Evolutionary conservation across 805 yeast genomes (phyloP).

Genomic region (Candida silvatica): DNA sequence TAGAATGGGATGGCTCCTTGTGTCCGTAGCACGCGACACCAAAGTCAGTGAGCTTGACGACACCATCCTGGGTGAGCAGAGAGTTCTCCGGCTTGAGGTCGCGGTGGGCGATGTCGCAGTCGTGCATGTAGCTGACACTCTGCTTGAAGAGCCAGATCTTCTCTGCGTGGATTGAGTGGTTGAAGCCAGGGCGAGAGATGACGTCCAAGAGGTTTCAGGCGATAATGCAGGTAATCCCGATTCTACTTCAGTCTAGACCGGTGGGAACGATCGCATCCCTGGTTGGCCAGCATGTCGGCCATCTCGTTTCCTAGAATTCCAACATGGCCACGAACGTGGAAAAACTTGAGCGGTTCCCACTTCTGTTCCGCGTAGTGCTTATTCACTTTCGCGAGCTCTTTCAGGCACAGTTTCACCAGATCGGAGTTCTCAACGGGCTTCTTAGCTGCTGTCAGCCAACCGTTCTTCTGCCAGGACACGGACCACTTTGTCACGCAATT

Average conservation of each 20-base stretch:
- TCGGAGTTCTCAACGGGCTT: conserved; percentile 41
- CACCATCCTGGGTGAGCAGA: conserved; percentile 48
- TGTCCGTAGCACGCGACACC: too few species aligned
- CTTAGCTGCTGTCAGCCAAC: conserved; percentile 41
- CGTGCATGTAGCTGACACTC: conserved; percentile 55
- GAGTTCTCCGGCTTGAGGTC: conserved; percentile 74
- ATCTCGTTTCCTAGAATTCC: conserved; percentile 64
- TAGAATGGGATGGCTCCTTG: conserved; percentile 1
- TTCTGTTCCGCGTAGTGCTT: conserved; percentile 25
- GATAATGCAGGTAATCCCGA: too few species aligned
- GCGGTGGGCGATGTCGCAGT: conserved; percentile 58
- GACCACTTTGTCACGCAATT: conserved; percentile 52
- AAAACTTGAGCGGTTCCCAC: conserved; percentile 33
- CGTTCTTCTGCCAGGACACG: conserved; percentile 44
- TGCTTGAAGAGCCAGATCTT: too few species aligned
- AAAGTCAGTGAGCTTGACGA: conserved; percentile 65
- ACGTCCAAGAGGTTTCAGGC: too few species aligned
- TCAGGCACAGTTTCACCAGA: conserved; percentile 29
- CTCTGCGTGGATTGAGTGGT: too few species aligned
- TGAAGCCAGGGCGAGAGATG: too few species aligned
- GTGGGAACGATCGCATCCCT: conserved; percentile 53
- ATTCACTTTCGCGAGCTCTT: conserved; percentile 22
- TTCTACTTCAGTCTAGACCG: too few species aligned
- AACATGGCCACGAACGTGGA: conserved; percentile 67
- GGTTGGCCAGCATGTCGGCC: conserved; percentile 70